Evolutionary conservation across 768 basidiomycete species (phyloP), one percentile per base, ranked within the genome.

Genomic region (Hypholoma sublateritium): DNA sequence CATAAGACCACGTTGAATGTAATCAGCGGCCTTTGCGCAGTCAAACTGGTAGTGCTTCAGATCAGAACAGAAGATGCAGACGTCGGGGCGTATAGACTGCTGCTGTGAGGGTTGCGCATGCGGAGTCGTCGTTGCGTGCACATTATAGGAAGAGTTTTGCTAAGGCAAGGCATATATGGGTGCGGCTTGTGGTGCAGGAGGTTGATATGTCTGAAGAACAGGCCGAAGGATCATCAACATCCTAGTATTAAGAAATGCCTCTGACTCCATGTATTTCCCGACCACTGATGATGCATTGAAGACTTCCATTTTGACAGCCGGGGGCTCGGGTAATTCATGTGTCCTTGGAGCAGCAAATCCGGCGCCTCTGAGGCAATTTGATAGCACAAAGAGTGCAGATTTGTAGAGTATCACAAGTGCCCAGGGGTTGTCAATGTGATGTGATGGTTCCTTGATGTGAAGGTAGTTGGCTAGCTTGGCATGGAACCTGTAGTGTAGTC

Each of bases 41-140:
- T 19, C 1, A 16, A 13, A 25, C 36, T 36, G 36, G 41, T 22
- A 53, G n/a, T 53, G 52, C 41, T 5, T 3, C 1, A 17, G 36
- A 6, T 53, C 39, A 9, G 39, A 41, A 16, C 52, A 53, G 41
- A 53, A 53, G 39, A 41, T 24, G 52, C 52, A 53, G 21, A 22
- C 24, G 43, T 44, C 19, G 9, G 43, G 43, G 2, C 43, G 43
- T n/a, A 7, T 7, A 8, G 42, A n/a, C 7, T 36, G 35, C 14
- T 36, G 35, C 35, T n/a, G 35, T 7, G 14, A 36, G 35, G 8
- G 35, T 7, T 36, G 35, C 8, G 7, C n/a, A n/a, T n/a, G 14
- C 35, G 7, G 35, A 14, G n/a, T n/a, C 14, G 35, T 7, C 8
- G 35, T 14, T 7, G 8, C 35, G 35, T 36, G 7, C 35, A 36